Evolutionary conservation across 139 green algal genomes (phyloP).

Genomic region (Closterium sp.): DNA sequence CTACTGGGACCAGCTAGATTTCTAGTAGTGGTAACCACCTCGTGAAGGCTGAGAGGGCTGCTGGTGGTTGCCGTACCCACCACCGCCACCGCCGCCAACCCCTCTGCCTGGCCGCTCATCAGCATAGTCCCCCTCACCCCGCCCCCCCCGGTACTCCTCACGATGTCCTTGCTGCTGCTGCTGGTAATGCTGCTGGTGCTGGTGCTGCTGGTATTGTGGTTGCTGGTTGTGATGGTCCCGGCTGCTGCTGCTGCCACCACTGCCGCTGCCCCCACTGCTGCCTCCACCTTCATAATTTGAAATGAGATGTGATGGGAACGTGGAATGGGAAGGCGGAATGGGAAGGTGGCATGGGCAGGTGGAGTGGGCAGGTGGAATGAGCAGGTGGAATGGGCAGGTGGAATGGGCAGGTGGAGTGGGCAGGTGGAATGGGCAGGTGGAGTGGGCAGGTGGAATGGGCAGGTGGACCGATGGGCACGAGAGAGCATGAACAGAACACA

Average conservation of each 20-base stretch:
- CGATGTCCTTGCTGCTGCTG: background rate
- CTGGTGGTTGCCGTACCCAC: background rate
- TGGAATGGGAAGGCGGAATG: too few species aligned
- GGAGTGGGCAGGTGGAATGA: too few species aligned
- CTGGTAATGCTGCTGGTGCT: background rate
- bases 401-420: background rate
- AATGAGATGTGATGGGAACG: too few species aligned
- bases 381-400: too few species aligned
- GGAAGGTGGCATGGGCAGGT: too few species aligned
- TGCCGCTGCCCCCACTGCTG: background rate
- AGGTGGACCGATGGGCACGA: too few species aligned
- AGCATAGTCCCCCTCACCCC: too few species aligned
- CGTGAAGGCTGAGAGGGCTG: background rate
- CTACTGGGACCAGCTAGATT: too few species aligned
- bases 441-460: conserved; percentile 2
- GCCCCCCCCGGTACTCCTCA: background rate
- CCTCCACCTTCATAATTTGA: too few species aligned
- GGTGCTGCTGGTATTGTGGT: background rate
- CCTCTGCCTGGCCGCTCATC: background rate
- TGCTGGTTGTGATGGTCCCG: background rate
- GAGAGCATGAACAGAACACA: too few species aligned
- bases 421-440: background rate
- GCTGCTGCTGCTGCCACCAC: background rate
- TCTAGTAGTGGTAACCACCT: background rate
- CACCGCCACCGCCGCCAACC: background rate